phyloP scores from a whole-genome alignment of 164 flowering plant genomes.

The Amborella trichopoda region DNA sequence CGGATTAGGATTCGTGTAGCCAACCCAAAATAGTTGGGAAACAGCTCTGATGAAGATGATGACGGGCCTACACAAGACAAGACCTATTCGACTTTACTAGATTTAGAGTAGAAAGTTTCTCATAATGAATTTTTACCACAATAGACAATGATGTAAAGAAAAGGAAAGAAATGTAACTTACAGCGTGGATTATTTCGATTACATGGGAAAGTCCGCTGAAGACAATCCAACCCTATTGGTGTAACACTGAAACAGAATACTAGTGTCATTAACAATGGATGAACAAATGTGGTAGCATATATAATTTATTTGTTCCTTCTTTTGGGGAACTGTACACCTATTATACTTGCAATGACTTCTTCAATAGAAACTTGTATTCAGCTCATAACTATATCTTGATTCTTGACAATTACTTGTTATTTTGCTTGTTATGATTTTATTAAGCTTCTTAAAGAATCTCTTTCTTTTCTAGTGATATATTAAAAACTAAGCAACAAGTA shows the following conservation, averaged over 20 bases:
- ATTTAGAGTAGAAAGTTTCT: no score
- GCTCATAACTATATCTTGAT: no score
- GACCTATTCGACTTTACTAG: no score
- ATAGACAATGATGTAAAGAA: background rate
- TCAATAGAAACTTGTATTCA: background rate
- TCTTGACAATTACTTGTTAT: no score
- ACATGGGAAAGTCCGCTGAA: conserved; percentile 63
- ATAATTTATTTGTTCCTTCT: background rate
- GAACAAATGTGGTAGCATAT: background rate
- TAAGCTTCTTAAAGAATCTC: background rate
- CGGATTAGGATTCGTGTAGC: no score
- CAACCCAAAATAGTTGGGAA: no score
- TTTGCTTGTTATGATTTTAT: no score
- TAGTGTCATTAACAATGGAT: background rate
- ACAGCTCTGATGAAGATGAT: no score
- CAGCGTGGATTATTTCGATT: conserved; percentile 34
- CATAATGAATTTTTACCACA: no score
- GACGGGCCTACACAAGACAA: no score
- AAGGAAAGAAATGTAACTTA: conserved; percentile 20
- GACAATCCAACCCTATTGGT: conserved; percentile 50
- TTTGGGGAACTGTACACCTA: background rate
- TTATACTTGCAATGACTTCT: background rate
- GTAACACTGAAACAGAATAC: conserved; percentile 23
- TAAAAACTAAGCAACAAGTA: background rate
- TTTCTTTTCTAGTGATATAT: background rate